phyloP scores from a whole-genome alignment of 306 rosid genomes.

The Styphnolobium japonicum region DNA sequence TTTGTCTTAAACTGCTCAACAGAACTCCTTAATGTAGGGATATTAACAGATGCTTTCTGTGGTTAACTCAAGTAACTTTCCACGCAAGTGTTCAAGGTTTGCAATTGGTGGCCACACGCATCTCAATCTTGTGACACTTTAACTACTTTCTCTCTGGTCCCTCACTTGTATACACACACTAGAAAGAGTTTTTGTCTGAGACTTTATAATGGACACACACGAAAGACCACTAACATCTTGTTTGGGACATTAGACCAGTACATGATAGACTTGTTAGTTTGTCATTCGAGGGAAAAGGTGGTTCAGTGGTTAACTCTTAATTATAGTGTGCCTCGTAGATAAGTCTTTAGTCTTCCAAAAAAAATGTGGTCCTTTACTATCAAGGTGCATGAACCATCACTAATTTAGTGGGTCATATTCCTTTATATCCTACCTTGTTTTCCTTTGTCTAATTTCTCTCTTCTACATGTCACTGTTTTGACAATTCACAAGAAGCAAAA shows the following conservation, averaged over 20 bases:
- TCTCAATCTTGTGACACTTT: neutral
- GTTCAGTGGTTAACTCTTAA: neutral
- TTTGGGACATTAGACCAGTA: neutral
- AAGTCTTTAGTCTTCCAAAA: neutral
- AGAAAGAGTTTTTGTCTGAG: conserved; percentile 2
- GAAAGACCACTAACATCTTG: neutral
- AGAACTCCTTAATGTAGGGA: neutral
- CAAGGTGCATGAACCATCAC: neutral
- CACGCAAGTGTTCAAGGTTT: neutral
- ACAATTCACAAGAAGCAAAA: neutral
- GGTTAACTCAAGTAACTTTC: neutral
- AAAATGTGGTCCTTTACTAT: neutral
- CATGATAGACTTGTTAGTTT: neutral
- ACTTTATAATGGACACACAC: neutral
- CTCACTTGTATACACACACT: neutral
- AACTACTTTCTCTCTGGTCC: neutral
- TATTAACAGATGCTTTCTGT: neutral
- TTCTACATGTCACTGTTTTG: neutral
- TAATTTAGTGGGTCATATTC: neutral
- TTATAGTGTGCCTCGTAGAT: neutral
- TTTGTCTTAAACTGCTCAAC: neutral
- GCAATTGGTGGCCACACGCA: neutral
- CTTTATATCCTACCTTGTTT: neutral
- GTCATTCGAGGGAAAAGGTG: neutral
- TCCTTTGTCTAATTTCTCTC: neutral